These are phyloP conservation scores for Thielaviopsis musarum DNA, from an alignment of 2,329 filamentous ascomycete genomes.

Conservation along the genomic window DNA sequence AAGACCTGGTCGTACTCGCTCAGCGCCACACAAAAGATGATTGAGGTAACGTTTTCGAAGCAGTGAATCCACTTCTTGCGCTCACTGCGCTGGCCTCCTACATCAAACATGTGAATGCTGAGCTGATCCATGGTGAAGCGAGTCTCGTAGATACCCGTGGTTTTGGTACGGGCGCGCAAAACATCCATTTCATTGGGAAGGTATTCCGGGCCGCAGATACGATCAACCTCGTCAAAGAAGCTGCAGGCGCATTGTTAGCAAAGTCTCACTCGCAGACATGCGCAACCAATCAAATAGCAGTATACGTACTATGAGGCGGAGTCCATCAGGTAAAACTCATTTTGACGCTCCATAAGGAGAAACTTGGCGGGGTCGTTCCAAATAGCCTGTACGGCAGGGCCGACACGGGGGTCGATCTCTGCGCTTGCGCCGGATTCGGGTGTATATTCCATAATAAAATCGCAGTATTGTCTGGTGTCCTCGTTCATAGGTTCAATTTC, in stretches of 20 bases:
- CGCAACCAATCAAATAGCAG: not conserved
- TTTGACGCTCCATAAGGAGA: conserved; percentile 77
- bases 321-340: conserved; percentile 98
- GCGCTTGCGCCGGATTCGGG: conserved; percentile 83
- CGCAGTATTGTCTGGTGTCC: conserved; percentile 55
- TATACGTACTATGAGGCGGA: conserved; percentile 82
- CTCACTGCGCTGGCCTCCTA: conserved; percentile 91
- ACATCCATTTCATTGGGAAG: conserved; percentile 91
- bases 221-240: conserved; percentile 84
- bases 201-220: conserved; percentile 73
- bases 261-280: not conserved
- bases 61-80: conserved; percentile 99
- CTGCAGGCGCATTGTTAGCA: conserved; percentile 29
- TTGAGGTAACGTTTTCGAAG: conserved; percentile 98
- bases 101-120: conserved; percentile 99
- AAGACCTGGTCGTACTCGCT: conserved; percentile 98
- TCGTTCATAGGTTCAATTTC: conserved; percentile 60
- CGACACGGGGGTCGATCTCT: conserved; percentile 64
- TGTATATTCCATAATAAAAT: conserved; percentile 73
- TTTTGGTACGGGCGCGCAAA: conserved; percentile 88
- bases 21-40: conserved; percentile 95
- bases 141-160: conserved; percentile 97
- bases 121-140: conserved; percentile 96
- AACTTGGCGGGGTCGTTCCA: conserved; percentile 82
- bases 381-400: conserved; percentile 65